Percentiles rank a stretch among this genome's conserved stretches.
These are phyloP conservation scores for Diaporthe aspalathi DNA, from an alignment of 2,329 filamentous ascomycete species.

Conservation along the genomic window DNA sequence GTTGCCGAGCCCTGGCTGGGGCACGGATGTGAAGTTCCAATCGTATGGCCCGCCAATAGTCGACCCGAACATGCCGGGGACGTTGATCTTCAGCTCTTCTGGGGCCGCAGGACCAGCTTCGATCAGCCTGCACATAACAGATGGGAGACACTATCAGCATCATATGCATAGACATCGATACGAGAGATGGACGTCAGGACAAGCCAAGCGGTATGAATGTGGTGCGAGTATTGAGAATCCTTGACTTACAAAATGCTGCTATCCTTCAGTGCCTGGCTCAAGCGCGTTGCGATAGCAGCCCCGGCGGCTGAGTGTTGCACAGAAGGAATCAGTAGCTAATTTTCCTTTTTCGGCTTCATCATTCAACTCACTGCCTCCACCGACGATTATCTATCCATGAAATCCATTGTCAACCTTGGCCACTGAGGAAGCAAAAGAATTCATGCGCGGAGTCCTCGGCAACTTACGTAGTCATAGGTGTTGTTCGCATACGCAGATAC, in stretches of 20 bases:
- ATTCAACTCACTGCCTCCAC: conserved; percentile 28
- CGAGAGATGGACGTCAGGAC: no score
- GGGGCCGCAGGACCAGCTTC: conserved; percentile 46
- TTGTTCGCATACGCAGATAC: not conserved
- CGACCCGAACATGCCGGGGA: conserved; percentile 45
- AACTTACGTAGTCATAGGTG: conserved; percentile 20
- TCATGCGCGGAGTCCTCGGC: not conserved
- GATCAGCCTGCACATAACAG: conserved; percentile 41
- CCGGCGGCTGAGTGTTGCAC: conserved; percentile 41
- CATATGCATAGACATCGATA: not conserved
- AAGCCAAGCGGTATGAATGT: no score
- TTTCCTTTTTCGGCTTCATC: no score
- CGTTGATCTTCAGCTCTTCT: conserved; percentile 45
- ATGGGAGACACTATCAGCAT: not conserved
- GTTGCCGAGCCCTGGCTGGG: conserved; percentile 52
- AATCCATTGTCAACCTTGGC: not conserved
- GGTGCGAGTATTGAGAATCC: not conserved
- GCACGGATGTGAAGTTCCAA: conserved; percentile 55
- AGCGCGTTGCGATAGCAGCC: conserved; percentile 43
- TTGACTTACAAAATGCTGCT: conserved; percentile 42
- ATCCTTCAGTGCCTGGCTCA: conserved; percentile 42
- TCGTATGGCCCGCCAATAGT: conserved; percentile 47
- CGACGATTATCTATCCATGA: conserved; percentile 10
- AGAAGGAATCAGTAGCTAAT: not conserved
- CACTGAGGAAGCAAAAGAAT: rapidly evolving